Evolutionary conservation across 331 rosid genomes (phyloP).

Genomic region (Acacia concinna): DNA sequence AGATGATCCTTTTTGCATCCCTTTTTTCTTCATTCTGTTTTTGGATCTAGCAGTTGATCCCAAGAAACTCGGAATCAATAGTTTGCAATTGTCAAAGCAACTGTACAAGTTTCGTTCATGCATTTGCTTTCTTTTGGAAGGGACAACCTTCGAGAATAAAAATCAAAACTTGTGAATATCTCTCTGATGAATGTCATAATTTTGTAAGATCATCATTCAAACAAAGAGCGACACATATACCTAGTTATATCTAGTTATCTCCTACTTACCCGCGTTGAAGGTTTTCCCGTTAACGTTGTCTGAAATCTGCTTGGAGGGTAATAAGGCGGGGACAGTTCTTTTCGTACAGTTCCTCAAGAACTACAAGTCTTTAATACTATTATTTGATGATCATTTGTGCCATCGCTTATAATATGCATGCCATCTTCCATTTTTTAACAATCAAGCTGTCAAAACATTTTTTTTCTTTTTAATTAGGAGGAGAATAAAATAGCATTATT

Average conservation of each 20-base stretch:
- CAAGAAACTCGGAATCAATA: slow-evolving; percentile 42
- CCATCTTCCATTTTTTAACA: no score
- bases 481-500: no score
- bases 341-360: slow-evolving; percentile 40
- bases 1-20: slow-evolving; percentile 11
- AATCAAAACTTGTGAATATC: background rate
- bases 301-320: slow-evolving; percentile 22
- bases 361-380: no score
- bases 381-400: no score
- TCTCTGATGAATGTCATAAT: background rate
- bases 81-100: slow-evolving; percentile 53
- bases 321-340: slow-evolving; percentile 28
- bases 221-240: background rate
- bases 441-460: no score
- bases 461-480: no score
- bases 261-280: slow-evolving; percentile 40
- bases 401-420: no score
- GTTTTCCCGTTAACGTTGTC: slow-evolving; percentile 32
- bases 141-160: slow-evolving; percentile 32
- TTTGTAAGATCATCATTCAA: background rate
- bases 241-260: background rate
- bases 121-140: slow-evolving; percentile 39
- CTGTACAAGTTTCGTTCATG: slow-evolving; percentile 22
- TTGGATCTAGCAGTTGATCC: slow-evolving; percentile 28
- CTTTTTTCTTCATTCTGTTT: slow-evolving; percentile 38